Conservation (phyloP, 495 filamentous ascomycete species). For the Hyaloscypha hepaticicola region DNA sequence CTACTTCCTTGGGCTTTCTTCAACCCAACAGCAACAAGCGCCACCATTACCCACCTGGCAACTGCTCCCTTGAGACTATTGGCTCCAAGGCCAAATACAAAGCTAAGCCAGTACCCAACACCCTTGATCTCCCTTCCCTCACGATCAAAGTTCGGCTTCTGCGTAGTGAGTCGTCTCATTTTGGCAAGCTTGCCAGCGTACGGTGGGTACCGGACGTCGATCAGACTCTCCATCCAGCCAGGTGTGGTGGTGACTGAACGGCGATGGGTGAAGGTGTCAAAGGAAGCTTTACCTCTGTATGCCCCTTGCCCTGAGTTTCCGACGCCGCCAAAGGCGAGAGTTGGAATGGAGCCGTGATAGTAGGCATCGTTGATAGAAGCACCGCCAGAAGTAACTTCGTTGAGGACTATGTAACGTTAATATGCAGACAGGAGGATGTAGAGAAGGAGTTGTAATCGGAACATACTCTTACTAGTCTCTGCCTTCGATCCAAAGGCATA, state of each 20-base stretch:
- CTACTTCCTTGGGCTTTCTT: conserved; percentile 17
- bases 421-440: not conserved
- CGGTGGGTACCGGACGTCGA: conserved; percentile 80
- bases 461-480: conserved; percentile 46
- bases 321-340: conserved; percentile 85
- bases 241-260: conserved; percentile 75
- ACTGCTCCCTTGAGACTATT: conserved; percentile 48
- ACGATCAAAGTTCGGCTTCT: conserved; percentile 81
- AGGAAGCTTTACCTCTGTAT: conserved; percentile 80
- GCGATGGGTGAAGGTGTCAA: conserved; percentile 82
- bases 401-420: conserved; percentile 45
- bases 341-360: conserved; percentile 74
- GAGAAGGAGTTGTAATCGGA: not conserved
- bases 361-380: conserved; percentile 79
- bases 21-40: conserved; percentile 28
- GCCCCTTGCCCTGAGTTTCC: conserved; percentile 80
- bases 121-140: conserved; percentile 59
- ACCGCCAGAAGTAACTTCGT: conserved; percentile 70
- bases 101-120: conserved; percentile 44
- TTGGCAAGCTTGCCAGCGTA: conserved; percentile 56
- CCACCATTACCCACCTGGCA: conserved; percentile 45
- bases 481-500: conserved; percentile 80
- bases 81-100: conserved; percentile 47
- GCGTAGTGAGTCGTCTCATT: conserved; percentile 53
- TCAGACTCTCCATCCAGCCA: conserved; percentile 72